phyloP scores from a whole-genome alignment of 148 eudicot species.

The Rhododendron molle region DNA sequence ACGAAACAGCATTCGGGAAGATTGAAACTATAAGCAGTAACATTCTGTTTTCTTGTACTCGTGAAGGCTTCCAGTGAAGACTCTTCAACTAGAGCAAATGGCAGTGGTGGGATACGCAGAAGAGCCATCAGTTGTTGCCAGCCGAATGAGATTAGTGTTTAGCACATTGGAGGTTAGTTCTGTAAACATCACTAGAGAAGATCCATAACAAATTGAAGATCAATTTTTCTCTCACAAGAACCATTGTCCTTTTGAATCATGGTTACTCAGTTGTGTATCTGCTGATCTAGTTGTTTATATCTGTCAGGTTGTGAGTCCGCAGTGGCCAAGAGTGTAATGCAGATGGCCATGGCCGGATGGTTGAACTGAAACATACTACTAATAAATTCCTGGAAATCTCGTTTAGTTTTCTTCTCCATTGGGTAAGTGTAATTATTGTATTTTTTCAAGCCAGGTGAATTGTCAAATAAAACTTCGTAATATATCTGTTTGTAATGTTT shows the following conservation, averaged over 20 bases:
- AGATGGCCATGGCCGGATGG: neutral
- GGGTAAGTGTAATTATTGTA: neutral
- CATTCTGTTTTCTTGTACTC: neutral
- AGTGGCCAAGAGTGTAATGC: constrained; percentile 73
- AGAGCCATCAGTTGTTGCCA: constrained; percentile 87
- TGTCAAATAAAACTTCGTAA: neutral
- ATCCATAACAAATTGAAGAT: neutral
- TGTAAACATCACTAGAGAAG: neutral
- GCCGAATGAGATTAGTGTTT: constrained; percentile 92
- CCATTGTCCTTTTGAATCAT: neutral
- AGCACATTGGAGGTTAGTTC: constrained; percentile 84
- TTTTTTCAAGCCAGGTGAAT: neutral
- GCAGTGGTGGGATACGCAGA: constrained; percentile 76
- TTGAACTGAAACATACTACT: neutral
- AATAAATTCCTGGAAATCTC: neutral
- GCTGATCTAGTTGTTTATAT: neutral
- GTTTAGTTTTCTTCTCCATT: neutral
- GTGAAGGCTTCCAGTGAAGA: constrained; percentile 93
- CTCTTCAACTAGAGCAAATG: constrained; percentile 95
- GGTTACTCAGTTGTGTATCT: neutral
- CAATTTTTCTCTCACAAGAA: neutral
- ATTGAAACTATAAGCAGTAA: neutral
- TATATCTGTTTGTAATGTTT: neutral
- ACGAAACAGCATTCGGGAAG: neutral
- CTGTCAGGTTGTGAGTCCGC: constrained; percentile 91